Evolutionary conservation across 495 filamentous ascomycete genomes (phyloP).

Genomic region (Xylaria bambusicola): DNA sequence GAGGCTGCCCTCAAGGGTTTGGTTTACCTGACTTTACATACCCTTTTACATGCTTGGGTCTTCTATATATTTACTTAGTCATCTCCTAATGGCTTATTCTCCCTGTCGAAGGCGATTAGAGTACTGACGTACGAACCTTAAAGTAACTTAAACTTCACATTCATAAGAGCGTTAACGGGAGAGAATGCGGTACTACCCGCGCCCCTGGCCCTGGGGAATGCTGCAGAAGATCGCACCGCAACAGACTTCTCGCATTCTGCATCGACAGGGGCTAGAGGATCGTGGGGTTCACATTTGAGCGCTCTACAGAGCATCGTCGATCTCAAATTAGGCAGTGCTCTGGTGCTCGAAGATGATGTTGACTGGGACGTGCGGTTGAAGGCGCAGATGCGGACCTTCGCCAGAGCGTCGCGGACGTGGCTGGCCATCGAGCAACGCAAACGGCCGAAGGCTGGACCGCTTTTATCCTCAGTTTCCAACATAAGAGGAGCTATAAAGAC

Average conservation of each 20-base stretch:
- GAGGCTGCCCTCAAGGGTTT: too few species aligned
- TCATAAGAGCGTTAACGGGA: conserved; percentile 55
- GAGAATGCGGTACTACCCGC: conserved; percentile 34
- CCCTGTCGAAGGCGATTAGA: too few species aligned
- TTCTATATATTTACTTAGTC: too few species aligned
- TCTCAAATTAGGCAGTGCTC: conserved; percentile 40
- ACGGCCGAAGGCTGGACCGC: not conserved
- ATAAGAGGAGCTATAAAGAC: not conserved
- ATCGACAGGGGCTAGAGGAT: conserved; percentile 43
- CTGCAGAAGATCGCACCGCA: not conserved
- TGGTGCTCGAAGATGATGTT: conserved; percentile 54
- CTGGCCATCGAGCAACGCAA: conserved; percentile 9
- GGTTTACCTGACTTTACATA: too few species aligned
- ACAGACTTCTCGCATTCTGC: conserved; percentile 19
- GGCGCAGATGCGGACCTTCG: conserved; percentile 43
- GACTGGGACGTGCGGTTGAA: conserved; percentile 54
- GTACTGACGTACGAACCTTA: not conserved
- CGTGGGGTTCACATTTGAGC: conserved; percentile 52
- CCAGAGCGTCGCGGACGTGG: conserved; percentile 34
- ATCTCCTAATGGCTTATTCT: too few species aligned
- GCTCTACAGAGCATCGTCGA: conserved; percentile 38
- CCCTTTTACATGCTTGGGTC: too few species aligned
- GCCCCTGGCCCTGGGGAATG: conserved; percentile 33
- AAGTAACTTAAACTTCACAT: conserved; percentile 53
- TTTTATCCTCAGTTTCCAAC: not conserved